Evolutionary conservation across 371 early-diverging fungal species (phyloP).

Genomic region (Entomophthora muscae): DNA sequence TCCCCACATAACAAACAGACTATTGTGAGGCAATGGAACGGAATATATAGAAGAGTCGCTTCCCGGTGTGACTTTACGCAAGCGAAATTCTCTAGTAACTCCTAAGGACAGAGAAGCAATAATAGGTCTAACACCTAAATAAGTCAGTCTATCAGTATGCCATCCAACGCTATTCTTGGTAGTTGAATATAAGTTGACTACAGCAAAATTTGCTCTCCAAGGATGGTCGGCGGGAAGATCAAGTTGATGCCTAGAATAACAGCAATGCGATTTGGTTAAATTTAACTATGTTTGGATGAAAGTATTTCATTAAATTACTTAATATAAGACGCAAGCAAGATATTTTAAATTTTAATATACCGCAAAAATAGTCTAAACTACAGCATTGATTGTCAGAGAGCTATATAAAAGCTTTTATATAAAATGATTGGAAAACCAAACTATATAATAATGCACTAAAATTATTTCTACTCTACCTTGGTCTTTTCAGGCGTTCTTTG

Average conservation of each 20-base stretch:
- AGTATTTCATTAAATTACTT: no score
- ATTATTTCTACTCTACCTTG: no score
- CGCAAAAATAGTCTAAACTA: no score
- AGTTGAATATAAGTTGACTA: neutral
- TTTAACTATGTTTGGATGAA: no score
- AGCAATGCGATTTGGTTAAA: no score
- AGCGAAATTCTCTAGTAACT: conserved; percentile 31
- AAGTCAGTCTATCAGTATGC: conserved; percentile 27
- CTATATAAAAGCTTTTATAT: no score
- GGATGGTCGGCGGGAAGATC: neutral
- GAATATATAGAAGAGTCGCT: conserved; percentile 22
- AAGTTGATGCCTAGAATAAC: neutral
- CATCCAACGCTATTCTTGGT: conserved; percentile 20
- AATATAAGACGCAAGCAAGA: no score
- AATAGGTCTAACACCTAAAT: conserved; percentile 34
- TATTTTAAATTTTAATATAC: no score
- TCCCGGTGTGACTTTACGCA: conserved; percentile 19
- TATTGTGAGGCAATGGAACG: conserved; percentile 34
- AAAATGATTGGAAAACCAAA: no score
- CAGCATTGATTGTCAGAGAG: no score
- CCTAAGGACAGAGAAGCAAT: conserved; percentile 37
- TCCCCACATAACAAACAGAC: conserved; percentile 40
- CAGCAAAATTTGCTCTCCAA: conserved; percentile 5
- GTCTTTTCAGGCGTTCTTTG: neutral
- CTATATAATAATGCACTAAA: no score